These are phyloP conservation scores for Atkinsonella texensis DNA, from an alignment of 2,329 filamentous ascomycete genomes.

Conservation along the genomic window DNA sequence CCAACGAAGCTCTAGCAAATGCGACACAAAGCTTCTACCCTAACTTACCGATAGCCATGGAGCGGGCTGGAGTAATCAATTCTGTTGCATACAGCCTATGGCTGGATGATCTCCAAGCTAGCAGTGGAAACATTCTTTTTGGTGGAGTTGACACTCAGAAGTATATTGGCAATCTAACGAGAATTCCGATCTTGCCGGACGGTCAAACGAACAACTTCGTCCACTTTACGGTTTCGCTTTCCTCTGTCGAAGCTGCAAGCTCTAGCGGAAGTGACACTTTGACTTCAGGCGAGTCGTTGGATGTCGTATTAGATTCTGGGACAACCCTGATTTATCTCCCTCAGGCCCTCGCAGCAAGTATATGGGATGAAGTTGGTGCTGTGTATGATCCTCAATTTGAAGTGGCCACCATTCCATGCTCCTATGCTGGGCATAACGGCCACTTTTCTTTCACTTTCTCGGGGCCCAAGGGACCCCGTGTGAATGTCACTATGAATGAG, in stretches of 20 bases:
- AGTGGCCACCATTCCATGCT: slow-evolving; percentile 38
- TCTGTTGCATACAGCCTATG: slow-evolving; percentile 61
- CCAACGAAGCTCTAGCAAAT: slow-evolving; percentile 34
- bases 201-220: slow-evolving; percentile 28
- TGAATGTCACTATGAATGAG: slow-evolving; percentile 43
- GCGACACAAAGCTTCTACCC: slow-evolving; percentile 27
- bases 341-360: slow-evolving; percentile 35
- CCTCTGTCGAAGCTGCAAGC: slow-evolving; percentile 34
- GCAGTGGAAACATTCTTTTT: slow-evolving; percentile 46
- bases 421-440: slow-evolving; percentile 29
- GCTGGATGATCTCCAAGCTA: slow-evolving; percentile 47
- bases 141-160: slow-evolving; percentile 71
- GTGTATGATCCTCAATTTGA: slow-evolving; percentile 24
- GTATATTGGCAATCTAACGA: slow-evolving; percentile 51
- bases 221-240: slow-evolving; percentile 37
- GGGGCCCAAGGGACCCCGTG: slow-evolving; percentile 33
- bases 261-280: slow-evolving; percentile 36
- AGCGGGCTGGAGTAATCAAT: slow-evolving; percentile 49
- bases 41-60: slow-evolving; percentile 55
- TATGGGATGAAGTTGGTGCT: slow-evolving; percentile 45
- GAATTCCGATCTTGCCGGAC: slow-evolving; percentile 42
- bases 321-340: slow-evolving; percentile 58
- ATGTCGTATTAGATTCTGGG: slow-evolving; percentile 62
- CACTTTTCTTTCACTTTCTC: slow-evolving; percentile 44
- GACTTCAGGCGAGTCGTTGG: slow-evolving; percentile 28